Evolutionary conservation across 2,329 filamentous ascomycete species (phyloP).

Genomic region (Furcasterigmium furcatum): DNA sequence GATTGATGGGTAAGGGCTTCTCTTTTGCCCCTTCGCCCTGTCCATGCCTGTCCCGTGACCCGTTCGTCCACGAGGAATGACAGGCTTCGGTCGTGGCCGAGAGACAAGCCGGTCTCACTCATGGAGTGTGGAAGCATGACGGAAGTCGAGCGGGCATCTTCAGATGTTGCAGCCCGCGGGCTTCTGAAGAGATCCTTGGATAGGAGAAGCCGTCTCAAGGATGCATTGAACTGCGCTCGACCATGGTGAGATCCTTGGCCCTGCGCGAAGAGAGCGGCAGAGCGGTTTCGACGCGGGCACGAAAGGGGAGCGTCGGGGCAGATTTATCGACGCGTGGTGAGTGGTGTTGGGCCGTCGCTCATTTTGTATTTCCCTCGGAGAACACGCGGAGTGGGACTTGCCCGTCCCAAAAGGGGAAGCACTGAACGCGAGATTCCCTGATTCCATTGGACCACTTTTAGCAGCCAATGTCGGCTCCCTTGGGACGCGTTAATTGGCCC

Average conservation of each 20-base stretch:
- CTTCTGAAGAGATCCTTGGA: too few species aligned
- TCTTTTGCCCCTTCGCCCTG: too few species aligned
- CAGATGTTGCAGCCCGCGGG: too few species aligned
- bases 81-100: not conserved
- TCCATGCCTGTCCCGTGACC: not conserved
- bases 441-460: not conserved
- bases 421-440: not conserved
- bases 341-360: not conserved
- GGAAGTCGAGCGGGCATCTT: not conserved
- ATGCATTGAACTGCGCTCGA: too few species aligned
- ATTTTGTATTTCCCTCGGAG: not conserved
- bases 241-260: too few species aligned
- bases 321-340: not conserved
- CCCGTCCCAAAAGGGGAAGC: not conserved
- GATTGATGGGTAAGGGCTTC: too few species aligned
- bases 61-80: conserved; percentile 1
- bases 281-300: not conserved
- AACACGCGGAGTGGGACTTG: not conserved
- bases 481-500: too few species aligned
- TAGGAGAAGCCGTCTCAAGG: too few species aligned
- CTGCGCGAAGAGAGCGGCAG: not conserved
- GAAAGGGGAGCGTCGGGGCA: not conserved
- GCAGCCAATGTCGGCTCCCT: too few species aligned
- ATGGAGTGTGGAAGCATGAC: not conserved
- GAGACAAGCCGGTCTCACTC: not conserved